phyloP scores from a whole-genome alignment of 2,329 filamentous ascomycete genomes.

The Alternaria sp. region DNA sequence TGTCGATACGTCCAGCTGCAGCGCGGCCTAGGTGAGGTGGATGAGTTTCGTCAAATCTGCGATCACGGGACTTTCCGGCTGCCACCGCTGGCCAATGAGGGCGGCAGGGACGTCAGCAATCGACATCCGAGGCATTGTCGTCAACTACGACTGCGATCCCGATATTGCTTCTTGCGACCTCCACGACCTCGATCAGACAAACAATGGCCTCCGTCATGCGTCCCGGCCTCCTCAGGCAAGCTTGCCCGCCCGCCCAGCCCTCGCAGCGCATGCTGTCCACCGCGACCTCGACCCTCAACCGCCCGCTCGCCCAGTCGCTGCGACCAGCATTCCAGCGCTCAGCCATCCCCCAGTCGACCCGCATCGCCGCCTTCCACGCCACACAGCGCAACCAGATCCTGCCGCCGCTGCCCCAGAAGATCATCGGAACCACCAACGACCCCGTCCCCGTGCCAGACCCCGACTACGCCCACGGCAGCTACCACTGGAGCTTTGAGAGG shows the following conservation, averaged over 20 bases:
- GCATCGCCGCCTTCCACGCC: constrained; percentile 85
- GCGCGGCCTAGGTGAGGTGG: constrained; percentile 32
- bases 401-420: constrained; percentile 84
- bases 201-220: constrained; percentile 62
- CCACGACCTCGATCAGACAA: constrained; percentile 9
- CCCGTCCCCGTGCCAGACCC: constrained; percentile 75
- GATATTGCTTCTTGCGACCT: constrained; percentile 12
- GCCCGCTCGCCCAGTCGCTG: constrained; percentile 45
- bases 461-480: constrained; percentile 84
- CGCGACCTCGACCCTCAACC: constrained; percentile 45
- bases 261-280: constrained; percentile 55
- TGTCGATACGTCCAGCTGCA: constrained; percentile 29
- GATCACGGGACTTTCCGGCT: constrained; percentile 26
- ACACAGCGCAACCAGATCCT: constrained; percentile 77
- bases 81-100: constrained; percentile 27
- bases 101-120: constrained; percentile 23
- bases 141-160: constrained; percentile 17
- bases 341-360: constrained; percentile 48
- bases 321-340: constrained; percentile 51
- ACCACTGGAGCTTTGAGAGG: constrained; percentile 97
- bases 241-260: constrained; percentile 47
- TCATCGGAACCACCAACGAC: constrained; percentile 86
- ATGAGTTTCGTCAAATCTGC: constrained; percentile 31
- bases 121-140: constrained; percentile 28
- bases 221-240: constrained; percentile 57